Evolutionary conservation across 176 grass and related monocot species (phyloP).

Genomic region (Avena insularis): DNA sequence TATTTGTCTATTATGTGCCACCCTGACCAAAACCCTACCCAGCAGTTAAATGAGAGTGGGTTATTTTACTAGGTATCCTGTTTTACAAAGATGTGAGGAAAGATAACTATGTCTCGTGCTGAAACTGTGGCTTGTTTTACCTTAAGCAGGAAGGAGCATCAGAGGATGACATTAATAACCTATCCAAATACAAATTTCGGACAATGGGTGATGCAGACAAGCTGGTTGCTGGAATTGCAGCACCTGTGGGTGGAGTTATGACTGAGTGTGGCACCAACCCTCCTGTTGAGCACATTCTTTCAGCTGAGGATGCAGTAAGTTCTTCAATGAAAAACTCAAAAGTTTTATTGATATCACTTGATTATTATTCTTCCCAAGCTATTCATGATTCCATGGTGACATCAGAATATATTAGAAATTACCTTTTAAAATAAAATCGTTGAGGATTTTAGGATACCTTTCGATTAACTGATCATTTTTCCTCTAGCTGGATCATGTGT

Average conservation of each 20-base stretch:
- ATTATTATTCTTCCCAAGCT: conserved; percentile 21
- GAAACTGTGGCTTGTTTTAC: conserved; percentile 23
- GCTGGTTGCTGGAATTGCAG: conserved; percentile 67
- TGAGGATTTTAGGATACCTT: conserved; percentile 20
- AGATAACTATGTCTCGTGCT: not conserved
- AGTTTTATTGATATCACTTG: not conserved
- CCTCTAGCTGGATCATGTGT: not conserved
- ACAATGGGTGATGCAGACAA: conserved; percentile 73
- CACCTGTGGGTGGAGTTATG: conserved; percentile 76
- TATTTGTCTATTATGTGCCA: not conserved
- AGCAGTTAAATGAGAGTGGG: not conserved
- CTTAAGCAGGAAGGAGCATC: conserved; percentile 86
- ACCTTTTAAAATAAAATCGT: not conserved
- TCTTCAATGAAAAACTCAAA: not conserved
- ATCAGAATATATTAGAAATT: not conserved
- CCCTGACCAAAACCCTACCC: not conserved
- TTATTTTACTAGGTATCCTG: not conserved
- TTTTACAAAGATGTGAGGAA: conserved; percentile 14
- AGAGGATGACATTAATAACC: conserved; percentile 82
- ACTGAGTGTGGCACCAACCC: conserved; percentile 71
- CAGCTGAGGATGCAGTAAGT: conserved; percentile 88
- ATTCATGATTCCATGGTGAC: not conserved
- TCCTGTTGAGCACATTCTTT: conserved; percentile 80
- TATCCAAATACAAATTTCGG: conserved; percentile 85
- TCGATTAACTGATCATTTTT: not conserved